Evolutionary conservation across 2,329 filamentous ascomycete genomes (phyloP).

Genomic region (Fusarium lateritium): DNA sequence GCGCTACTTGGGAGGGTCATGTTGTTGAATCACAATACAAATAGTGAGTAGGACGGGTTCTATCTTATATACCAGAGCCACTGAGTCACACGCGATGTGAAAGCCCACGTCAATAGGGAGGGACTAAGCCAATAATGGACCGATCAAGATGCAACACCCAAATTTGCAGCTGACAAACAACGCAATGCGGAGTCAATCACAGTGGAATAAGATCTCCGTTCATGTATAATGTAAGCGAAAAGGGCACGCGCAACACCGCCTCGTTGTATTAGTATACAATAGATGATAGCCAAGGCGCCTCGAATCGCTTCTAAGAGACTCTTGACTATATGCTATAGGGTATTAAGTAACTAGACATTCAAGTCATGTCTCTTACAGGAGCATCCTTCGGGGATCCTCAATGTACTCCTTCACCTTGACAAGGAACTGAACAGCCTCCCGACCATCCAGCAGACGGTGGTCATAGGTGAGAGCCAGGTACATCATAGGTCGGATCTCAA

Average conservation of each 20-base stretch:
- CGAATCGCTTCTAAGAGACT: slow-evolving; percentile 13
- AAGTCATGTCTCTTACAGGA: slow-evolving; percentile 66
- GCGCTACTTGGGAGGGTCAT: slow-evolving; percentile 11
- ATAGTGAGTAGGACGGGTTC: too few relatives aligned
- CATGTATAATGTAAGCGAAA: background rate
- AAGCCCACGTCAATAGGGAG: background rate
- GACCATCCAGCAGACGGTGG: slow-evolving; percentile 93
- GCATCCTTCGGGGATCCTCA: slow-evolving; percentile 94
- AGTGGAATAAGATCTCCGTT: background rate
- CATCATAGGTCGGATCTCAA: slow-evolving; percentile 99
- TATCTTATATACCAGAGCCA: background rate
- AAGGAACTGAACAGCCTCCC: slow-evolving; percentile 96
- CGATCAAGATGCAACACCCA: background rate
- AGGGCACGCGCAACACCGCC: background rate
- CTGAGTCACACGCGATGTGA: background rate
- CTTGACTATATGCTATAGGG: slow-evolving; percentile 26
- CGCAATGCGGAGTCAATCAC: background rate
- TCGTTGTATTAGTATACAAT: slow-evolving; percentile 31
- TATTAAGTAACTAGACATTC: slow-evolving; percentile 31
- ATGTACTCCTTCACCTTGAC: slow-evolving; percentile 98
- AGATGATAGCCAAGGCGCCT: slow-evolving; percentile 20
- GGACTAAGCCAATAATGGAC: slow-evolving; percentile 11
- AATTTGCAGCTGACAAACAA: background rate
- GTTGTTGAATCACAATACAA: too few relatives aligned
- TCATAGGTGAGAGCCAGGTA: slow-evolving; percentile 98